Conservation (phyloP, 2,329 filamentous ascomycete species). For the Lasiodiplodia citricola region DNA sequence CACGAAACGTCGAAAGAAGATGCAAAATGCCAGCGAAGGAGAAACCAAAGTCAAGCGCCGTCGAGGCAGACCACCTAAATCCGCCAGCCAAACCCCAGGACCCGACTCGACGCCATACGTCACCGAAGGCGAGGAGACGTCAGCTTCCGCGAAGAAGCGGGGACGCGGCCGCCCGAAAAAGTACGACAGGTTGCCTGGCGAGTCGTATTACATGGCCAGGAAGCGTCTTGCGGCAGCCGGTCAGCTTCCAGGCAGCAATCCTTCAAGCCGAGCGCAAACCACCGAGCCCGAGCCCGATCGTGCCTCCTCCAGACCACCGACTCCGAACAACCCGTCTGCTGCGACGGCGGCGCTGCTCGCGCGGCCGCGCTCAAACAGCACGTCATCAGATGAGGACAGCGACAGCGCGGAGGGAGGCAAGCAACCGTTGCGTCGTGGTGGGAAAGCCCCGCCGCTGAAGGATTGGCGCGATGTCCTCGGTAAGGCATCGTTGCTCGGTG, state of each 20-base stretch:
- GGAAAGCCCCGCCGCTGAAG: slow-evolving; percentile 48
- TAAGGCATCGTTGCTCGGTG: slow-evolving; percentile 75
- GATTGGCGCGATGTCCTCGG: slow-evolving; percentile 89
- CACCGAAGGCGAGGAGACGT: slow-evolving; percentile 1
- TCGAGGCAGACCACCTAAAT: slow-evolving; percentile 12
- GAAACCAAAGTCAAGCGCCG: neutral
- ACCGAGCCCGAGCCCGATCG: slow-evolving; percentile 6
- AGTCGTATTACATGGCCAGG: slow-evolving; percentile 28
- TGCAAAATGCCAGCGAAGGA: neutral
- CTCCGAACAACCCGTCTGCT: neutral
- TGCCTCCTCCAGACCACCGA: neutral
- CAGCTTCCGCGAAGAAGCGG: slow-evolving; percentile 22
- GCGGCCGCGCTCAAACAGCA: neutral
- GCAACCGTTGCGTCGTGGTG: neutral
- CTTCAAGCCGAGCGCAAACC: slow-evolving; percentile 1
- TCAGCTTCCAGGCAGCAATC: neutral
- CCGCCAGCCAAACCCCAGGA: neutral
- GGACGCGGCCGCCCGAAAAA: slow-evolving; percentile 22
- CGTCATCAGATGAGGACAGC: neutral
- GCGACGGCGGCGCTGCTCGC: neutral
- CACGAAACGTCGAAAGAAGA: neutral
- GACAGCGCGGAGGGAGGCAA: neutral
- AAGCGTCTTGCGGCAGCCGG: slow-evolving; percentile 14
- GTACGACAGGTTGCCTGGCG: slow-evolving; percentile 12
- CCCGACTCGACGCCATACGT: neutral